Evolutionary conservation across 805 yeast genomes (phyloP).

Genomic region (Metschnikowia gelsemii): DNA sequence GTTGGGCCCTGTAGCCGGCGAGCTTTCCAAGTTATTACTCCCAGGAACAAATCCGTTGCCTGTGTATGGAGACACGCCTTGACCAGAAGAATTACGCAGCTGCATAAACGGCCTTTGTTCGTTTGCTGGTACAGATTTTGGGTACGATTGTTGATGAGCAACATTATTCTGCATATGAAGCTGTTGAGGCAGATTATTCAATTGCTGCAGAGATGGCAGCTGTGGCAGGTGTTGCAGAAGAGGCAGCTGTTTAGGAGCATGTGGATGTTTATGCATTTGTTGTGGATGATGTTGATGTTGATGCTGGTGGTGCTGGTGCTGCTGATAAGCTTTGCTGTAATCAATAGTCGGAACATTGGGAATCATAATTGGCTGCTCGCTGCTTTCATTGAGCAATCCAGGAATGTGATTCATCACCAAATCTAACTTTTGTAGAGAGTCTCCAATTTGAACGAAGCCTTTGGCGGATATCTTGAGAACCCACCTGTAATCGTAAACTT

Average conservation of each 20-base stretch:
- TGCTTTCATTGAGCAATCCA: constrained; percentile 49
- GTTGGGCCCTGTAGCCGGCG: background rate
- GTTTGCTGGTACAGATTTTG: constrained; percentile 6
- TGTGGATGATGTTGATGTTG: constrained; percentile 14
- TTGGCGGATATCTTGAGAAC: constrained; percentile 69
- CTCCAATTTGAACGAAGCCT: constrained; percentile 75
- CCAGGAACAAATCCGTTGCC: constrained; percentile 1
- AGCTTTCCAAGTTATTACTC: background rate
- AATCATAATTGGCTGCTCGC: constrained; percentile 36
- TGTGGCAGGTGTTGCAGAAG: constrained; percentile 19
- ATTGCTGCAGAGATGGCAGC: constrained; percentile 15
- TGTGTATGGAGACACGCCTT: constrained; percentile 7
- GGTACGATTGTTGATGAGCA: constrained; percentile 4
- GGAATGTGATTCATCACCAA: constrained; percentile 74
- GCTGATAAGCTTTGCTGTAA: constrained; percentile 15
- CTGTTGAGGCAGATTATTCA: constrained; percentile 7
- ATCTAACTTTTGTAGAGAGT: constrained; percentile 70
- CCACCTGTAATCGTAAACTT: constrained; percentile 75
- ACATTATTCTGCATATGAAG: background rate
- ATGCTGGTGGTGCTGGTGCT: constrained; percentile 9
- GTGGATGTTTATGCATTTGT: constrained; percentile 6
- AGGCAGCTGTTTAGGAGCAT: constrained; percentile 9
- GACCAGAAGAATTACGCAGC: constrained; percentile 7
- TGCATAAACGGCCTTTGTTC: constrained; percentile 10
- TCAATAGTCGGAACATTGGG: constrained; percentile 35